Evolutionary conservation across 768 basidiomycete species (phyloP), one percentile per base, ranked within the genome.

Genomic region (Royoungia palumana): DNA sequence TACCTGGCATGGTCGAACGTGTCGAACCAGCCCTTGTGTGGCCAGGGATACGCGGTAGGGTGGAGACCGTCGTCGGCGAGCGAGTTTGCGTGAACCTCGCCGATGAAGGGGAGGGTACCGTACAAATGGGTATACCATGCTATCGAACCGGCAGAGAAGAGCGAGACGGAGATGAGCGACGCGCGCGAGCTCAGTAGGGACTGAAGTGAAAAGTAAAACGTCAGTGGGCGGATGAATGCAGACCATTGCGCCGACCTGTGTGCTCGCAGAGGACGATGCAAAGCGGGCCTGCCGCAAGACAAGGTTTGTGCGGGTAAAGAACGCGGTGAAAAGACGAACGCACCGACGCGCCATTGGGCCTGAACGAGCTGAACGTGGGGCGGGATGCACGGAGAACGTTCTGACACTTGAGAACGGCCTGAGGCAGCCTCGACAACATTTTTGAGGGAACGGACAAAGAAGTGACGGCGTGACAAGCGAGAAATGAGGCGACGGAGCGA

Each of bases 91-190:
- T 91, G 90, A 6, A 87, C 95, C 71, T 96, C 86, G 50, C 88
- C 83, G 57, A 98, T 63, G 73, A 98, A 92, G 27, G 94, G 91
- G 48, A 94, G 75, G 25, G 80, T 75, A 55, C 94, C 96, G 69
- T 94, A 98, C 49, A 94, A 80, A 69, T 94, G 87, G 61, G 90
- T 86, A 77, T 99, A 99, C 92, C 92, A 96, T 47, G 91, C 92
- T 69, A 96, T 81, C 40, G 95, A 87, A 53, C 96, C 96, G 53
- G 73, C 88, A 40, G 94, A 81, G 66, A 89, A 69, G 49, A 85
- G 73, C 41, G 89, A 82, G 53, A 83, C 82, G 40, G 93, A 83
- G 47, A 82, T 80, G 53, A 91, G 79, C 21, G 88, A 79, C 49
- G 82, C 75, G 65, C 83, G 85, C 47, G 90, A 91, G 64, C 75